These are phyloP conservation scores for Parafenestella ontariensis DNA, from an alignment of 2,329 filamentous ascomycete genomes.

Conservation along the genomic window DNA sequence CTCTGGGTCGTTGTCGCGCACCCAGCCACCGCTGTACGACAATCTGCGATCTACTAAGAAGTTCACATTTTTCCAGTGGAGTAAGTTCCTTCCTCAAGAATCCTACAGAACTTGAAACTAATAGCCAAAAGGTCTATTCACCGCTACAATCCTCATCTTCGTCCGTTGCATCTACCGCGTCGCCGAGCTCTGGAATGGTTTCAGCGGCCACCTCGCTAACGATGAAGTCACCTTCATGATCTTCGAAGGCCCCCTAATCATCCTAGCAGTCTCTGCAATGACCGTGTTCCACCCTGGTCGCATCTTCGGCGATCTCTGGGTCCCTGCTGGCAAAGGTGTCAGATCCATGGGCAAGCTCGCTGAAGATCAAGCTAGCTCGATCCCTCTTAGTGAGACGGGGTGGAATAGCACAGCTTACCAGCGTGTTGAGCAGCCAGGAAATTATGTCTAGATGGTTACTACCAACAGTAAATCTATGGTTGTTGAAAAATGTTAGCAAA, in stretches of 20 bases:
- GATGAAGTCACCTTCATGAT: conserved; percentile 57
- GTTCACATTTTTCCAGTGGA: conserved; percentile 34
- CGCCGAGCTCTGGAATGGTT: conserved; percentile 55
- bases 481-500: background rate
- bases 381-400: conserved; percentile 12
- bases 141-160: conserved; percentile 55
- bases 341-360: conserved; percentile 15
- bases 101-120: background rate
- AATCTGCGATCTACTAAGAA: conserved; percentile 17
- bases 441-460: conserved; percentile 1
- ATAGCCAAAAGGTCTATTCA: conserved; percentile 35
- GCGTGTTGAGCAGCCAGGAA: conserved; percentile 11
- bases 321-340: conserved; percentile 32
- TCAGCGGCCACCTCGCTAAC: conserved; percentile 53
- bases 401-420: conserved; percentile 23
- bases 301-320: conserved; percentile 35
- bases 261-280: conserved; percentile 52
- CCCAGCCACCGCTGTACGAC: conserved; percentile 31
- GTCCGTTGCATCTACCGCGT: conserved; percentile 57
- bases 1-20: conserved; percentile 21
- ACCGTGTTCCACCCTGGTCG: conserved; percentile 55
- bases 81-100: conserved; percentile 6
- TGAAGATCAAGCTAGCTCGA: conserved; percentile 11
- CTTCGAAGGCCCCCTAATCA: conserved; percentile 61
- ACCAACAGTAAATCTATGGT: background rate